Conservation (phyloP, 371 early-diverging fungal species). For the Lichtheimia ornata region DNA sequence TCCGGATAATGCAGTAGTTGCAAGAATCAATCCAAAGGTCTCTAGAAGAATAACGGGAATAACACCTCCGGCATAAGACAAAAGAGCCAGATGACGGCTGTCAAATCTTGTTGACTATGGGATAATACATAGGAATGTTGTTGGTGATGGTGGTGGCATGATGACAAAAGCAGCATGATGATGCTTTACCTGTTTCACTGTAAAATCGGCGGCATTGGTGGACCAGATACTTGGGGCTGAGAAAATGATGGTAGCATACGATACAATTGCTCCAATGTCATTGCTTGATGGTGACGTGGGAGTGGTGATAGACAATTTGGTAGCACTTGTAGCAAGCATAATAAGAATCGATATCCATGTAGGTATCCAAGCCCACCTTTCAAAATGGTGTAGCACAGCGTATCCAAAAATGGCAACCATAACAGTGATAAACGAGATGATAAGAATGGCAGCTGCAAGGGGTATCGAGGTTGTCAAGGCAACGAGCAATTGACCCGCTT, state of each 20-base stretch:
- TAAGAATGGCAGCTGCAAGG: conserved; percentile 3
- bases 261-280: conserved; percentile 4
- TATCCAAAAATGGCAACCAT: conserved; percentile 35
- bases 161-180: neutral
- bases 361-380: conserved; percentile 30
- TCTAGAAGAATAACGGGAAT: conserved; percentile 29
- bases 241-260: conserved; percentile 21
- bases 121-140: neutral
- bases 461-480: neutral
- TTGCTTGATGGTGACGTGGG: neutral
- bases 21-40: conserved; percentile 23
- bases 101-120: conserved; percentile 14
- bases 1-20: neutral
- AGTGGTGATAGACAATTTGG: conserved; percentile 7
- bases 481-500: conserved; percentile 5
- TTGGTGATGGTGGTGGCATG: neutral
- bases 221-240: conserved; percentile 33
- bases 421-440: conserved; percentile 15
- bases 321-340: conserved; percentile 15
- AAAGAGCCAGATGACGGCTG: conserved; percentile 10
- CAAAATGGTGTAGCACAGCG: conserved; percentile 27
- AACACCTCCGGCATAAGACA: conserved; percentile 31
- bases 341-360: conserved; percentile 30
- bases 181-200: conserved; percentile 21
- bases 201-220: conserved; percentile 33